Evolutionary conservation across 352 stramenopile species (phyloP).

Genomic region (Phytophthora agathidicida): DNA sequence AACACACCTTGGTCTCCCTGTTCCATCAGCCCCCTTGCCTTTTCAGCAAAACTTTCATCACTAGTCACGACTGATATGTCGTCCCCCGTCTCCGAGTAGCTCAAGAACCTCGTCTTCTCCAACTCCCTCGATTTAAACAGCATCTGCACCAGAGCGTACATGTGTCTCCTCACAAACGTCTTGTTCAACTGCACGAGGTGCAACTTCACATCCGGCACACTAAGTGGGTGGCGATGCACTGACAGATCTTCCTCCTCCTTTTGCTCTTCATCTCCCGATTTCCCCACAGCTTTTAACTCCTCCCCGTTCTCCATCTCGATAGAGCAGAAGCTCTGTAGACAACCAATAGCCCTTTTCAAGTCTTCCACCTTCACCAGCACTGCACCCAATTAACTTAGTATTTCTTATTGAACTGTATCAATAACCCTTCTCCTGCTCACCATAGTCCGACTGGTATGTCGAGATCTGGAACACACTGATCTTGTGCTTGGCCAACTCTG

Average conservation of each 20-base stretch:
- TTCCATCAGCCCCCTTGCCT: conserved; percentile 42
- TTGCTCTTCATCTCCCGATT: conserved; percentile 2
- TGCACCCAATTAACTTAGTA: no score
- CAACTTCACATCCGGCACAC: conserved; percentile 55
- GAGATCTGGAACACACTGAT: conserved; percentile 80
- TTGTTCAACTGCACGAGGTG: conserved; percentile 63
- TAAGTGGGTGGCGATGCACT: conserved; percentile 62
- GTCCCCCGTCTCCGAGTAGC: conserved; percentile 64
- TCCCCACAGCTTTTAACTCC: conserved; percentile 3
- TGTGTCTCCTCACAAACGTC: conserved; percentile 47
- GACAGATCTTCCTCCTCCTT: conserved; percentile 23
- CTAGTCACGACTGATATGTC: conserved; percentile 67
- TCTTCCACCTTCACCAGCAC: conserved; percentile 71
- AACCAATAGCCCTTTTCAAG: conserved; percentile 47
- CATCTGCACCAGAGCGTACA: conserved; percentile 63
- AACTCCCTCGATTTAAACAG: conserved; percentile 40
- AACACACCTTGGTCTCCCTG: conserved; percentile 53
- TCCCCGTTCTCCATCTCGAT: conserved; percentile 58
- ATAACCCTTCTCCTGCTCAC: no score
- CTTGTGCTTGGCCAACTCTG: conserved; percentile 47
- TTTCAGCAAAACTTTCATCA: conserved; percentile 45
- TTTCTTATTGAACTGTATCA: not conserved
- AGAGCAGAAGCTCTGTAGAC: conserved; percentile 59
- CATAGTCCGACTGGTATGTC: conserved; percentile 76
- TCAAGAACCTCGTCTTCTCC: conserved; percentile 41